phyloP scores from a whole-genome alignment of 352 stramenopile species.

The Pilasporangium apinafurcum region DNA sequence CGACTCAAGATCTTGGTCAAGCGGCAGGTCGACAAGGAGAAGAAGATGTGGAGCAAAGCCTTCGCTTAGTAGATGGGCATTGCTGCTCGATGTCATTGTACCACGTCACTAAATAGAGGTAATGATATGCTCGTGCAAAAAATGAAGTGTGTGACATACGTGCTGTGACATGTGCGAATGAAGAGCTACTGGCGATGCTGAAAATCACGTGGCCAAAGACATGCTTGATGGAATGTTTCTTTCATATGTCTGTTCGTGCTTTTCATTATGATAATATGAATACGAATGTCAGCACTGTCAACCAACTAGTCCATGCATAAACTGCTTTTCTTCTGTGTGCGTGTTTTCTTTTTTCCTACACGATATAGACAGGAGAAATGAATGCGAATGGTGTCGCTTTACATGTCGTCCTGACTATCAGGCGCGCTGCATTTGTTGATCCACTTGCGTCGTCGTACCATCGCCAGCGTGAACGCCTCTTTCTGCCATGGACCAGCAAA shows the following conservation, averaged over 20 bases:
- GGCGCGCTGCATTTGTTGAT: slow-evolving; percentile 57
- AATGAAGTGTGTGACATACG: neutral
- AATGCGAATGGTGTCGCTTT: neutral
- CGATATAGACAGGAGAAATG: too few species aligned
- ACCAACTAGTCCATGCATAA: too few species aligned
- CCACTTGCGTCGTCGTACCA: slow-evolving; percentile 79
- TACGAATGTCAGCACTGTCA: too few species aligned
- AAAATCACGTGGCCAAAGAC: too few species aligned
- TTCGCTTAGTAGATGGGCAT: slow-evolving; percentile 36
- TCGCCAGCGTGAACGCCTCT: slow-evolving; percentile 60
- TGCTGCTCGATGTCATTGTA: too few species aligned
- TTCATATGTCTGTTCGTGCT: too few species aligned
- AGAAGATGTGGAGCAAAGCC: slow-evolving; percentile 88
- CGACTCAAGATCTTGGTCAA: slow-evolving; percentile 61
- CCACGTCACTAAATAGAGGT: too few species aligned
- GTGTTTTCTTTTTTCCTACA: neutral
- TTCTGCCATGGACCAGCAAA: slow-evolving; percentile 81
- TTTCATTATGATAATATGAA: too few species aligned
- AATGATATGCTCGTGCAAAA: neutral
- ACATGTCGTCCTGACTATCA: slow-evolving; percentile 3
- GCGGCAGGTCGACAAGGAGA: slow-evolving; percentile 83
- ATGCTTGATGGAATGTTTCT: too few species aligned
- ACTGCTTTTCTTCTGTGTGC: neutral
- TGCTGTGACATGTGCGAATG: neutral
- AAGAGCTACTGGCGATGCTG: too few species aligned